These are phyloP conservation scores for Cerrena zonata DNA, from an alignment of 1,284 basidiomycete species.

Conservation along the genomic window DNA sequence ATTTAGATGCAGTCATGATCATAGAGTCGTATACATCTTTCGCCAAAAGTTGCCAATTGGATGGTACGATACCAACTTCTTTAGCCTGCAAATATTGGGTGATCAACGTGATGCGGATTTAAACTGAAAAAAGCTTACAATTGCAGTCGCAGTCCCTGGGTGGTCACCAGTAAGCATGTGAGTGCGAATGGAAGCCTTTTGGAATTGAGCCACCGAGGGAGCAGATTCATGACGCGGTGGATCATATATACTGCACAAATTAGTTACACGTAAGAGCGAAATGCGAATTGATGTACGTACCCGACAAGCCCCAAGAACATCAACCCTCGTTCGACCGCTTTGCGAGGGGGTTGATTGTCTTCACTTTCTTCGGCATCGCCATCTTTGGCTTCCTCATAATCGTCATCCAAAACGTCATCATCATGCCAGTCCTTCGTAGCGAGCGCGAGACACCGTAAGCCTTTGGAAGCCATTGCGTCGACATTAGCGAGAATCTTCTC, in stretches of 20 bases:
- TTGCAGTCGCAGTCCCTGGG: conserved; percentile 37
- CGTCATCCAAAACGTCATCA: background rate
- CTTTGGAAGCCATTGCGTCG: conserved; percentile 39
- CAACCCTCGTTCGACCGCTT: conserved; percentile 53
- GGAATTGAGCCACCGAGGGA: conserved; percentile 57
- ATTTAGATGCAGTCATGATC: conserved; percentile 52
- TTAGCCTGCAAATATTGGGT: conserved; percentile 19
- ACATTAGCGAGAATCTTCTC: conserved; percentile 39
- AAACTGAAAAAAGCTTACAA: background rate
- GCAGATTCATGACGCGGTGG: conserved; percentile 66
- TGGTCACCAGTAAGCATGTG: conserved; percentile 50
- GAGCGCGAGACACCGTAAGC: conserved; percentile 41
- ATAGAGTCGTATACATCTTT: conserved; percentile 10
- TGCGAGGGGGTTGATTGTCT: conserved; percentile 25
- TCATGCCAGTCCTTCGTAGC: conserved; percentile 12
- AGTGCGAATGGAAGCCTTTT: conserved; percentile 60
- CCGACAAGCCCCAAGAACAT: conserved; percentile 57
- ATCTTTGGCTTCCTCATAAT: background rate
- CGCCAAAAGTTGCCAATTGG: conserved; percentile 26
- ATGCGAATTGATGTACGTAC: background rate
- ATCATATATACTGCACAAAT: conserved; percentile 47
- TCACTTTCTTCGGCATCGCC: background rate
- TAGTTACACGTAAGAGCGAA: background rate
- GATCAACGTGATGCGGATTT: conserved; percentile 9
- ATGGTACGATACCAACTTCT: conserved; percentile 47